Conservation (phyloP, 805 yeast genomes). For the Scheffersomyces ergatensis region DNA sequence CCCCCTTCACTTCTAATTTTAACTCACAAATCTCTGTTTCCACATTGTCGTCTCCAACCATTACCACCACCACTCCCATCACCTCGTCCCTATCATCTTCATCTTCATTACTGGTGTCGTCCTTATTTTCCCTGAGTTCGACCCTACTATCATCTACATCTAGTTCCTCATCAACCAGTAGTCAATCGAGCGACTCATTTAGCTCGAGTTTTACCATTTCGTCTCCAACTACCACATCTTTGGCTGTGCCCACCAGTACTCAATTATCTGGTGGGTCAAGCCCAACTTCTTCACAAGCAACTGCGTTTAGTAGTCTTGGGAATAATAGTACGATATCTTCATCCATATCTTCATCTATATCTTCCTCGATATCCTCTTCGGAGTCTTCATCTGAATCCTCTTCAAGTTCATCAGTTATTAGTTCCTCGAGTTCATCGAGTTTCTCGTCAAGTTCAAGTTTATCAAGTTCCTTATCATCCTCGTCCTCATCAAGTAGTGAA, state of each 20-base stretch:
- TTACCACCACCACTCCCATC: neutral
- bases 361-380: slow-evolving; percentile 1
- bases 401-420: neutral
- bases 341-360: slow-evolving; percentile 1
- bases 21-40: neutral
- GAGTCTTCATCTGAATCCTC: slow-evolving; percentile 1
- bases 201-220: slow-evolving; percentile 6
- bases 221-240: neutral
- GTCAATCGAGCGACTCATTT: slow-evolving; percentile 1
- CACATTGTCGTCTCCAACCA: neutral
- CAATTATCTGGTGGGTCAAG: slow-evolving; percentile 5
- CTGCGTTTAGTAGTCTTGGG: neutral
- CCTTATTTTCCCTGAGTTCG: slow-evolving; percentile 2
- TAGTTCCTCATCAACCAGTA: slow-evolving; percentile 1
- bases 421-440: slow-evolving; percentile 1
- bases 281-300: neutral
- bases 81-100: slow-evolving; percentile 5
- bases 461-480: slow-evolving; percentile 3
- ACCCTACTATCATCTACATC: slow-evolving; percentile 1
- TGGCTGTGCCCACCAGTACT: slow-evolving; percentile 5
- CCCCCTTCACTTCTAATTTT: neutral
- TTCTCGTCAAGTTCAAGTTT: slow-evolving; percentile 2
- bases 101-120: neutral
- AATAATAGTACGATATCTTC: neutral
- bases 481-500: neutral